Evolutionary conservation across 2,329 filamentous ascomycete species (phyloP).

Genomic region (Trichoderma sp.): DNA sequence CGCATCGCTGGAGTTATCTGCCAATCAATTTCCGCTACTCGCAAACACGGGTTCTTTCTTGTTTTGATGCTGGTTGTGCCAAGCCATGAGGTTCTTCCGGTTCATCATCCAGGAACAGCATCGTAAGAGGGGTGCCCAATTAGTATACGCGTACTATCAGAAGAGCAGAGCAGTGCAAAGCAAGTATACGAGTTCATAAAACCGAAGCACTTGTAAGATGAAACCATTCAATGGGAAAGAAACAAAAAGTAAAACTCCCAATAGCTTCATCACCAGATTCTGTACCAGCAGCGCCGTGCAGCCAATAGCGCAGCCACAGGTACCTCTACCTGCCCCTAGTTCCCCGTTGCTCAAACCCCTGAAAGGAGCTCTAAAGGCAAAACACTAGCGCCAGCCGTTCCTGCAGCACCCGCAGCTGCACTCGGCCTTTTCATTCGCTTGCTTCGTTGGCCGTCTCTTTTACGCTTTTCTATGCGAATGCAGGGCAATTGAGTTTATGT

Average conservation of each 20-base stretch:
- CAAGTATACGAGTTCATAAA: neutral
- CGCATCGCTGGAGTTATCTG: neutral
- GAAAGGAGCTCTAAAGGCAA: neutral
- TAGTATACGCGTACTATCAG: neutral
- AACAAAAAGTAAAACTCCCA: neutral
- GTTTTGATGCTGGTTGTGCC: neutral
- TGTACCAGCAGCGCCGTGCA: neutral
- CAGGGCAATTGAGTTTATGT: neutral
- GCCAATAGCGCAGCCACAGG: neutral
- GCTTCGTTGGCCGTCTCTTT: neutral
- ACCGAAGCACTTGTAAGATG: neutral
- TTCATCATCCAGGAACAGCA: neutral
- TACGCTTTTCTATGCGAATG: neutral
- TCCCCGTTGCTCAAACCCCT: neutral
- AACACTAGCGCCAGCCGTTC: constrained; percentile 23
- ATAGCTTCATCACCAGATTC: neutral
- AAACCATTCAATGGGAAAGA: neutral
- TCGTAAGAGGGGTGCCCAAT: neutral
- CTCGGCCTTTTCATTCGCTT: constrained; percentile 12
- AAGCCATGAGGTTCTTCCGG: neutral
- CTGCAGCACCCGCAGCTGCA: constrained; percentile 19
- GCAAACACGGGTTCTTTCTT: neutral
- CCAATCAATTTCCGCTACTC: constrained; percentile 7
- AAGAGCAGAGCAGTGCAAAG: neutral
- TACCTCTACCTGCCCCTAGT: neutral